Evolutionary conservation across 495 filamentous ascomycete species (phyloP).

Genomic region (Evernia prunastri): DNA sequence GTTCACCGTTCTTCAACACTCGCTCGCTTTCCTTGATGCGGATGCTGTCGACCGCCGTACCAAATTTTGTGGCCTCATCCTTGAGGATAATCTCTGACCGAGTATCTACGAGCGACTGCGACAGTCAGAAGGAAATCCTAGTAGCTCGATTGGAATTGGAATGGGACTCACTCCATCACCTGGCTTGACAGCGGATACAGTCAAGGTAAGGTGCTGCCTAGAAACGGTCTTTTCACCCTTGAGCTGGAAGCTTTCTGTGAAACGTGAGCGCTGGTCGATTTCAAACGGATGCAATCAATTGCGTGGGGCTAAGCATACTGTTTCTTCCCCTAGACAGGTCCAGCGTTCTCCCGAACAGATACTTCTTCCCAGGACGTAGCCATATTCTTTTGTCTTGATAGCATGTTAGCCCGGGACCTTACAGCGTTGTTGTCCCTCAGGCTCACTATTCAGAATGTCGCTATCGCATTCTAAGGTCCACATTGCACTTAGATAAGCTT

Average conservation of each 20-base stretch:
- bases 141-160: not conserved
- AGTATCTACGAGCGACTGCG: conserved; percentile 44
- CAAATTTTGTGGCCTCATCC: conserved; percentile 69
- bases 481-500: conserved; percentile 15
- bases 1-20: conserved; percentile 48
- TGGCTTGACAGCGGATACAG: conserved; percentile 56
- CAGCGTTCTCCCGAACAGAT: conserved; percentile 64
- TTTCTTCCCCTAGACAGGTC: conserved; percentile 38
- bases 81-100: conserved; percentile 59
- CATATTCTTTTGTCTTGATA: conserved; percentile 62
- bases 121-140: not conserved
- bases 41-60: conserved; percentile 69
- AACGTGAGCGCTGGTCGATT: conserved; percentile 18
- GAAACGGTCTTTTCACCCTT: conserved; percentile 71
- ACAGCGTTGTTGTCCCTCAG: not conserved
- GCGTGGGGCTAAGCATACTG: conserved; percentile 16
- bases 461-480: conserved; percentile 29
- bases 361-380: conserved; percentile 75
- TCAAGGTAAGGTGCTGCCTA: conserved; percentile 78
- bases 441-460: conserved; percentile 21
- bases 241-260: conserved; percentile 43
- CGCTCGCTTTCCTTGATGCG: conserved; percentile 52
- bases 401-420: not conserved
- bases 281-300: not conserved
- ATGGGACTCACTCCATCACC: conserved; percentile 59